phyloP scores from a whole-genome alignment of 2,329 filamentous ascomycete species.

The Colletotrichum theobromicola region DNA sequence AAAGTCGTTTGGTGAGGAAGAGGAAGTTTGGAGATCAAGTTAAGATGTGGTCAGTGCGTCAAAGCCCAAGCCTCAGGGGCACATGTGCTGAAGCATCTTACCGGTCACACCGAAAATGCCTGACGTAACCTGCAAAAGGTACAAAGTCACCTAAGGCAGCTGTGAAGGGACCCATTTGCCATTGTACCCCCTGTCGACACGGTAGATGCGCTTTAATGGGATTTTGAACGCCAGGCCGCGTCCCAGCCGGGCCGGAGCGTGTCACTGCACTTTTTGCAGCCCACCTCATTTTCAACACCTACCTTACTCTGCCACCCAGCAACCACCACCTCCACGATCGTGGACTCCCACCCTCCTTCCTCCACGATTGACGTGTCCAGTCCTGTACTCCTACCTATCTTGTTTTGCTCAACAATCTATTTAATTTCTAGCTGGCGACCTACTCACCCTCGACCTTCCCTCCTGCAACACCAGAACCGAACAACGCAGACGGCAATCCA shows the following conservation, averaged over 20 bases:
- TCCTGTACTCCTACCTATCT: not conserved
- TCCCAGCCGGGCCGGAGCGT: conserved; percentile 6
- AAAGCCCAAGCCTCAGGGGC: not conserved
- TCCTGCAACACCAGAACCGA: not conserved
- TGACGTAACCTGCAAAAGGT: not conserved
- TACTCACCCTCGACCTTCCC: not conserved
- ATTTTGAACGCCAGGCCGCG: conserved; percentile 11
- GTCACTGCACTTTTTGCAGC: conserved; percentile 20
- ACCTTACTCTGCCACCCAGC: not conserved
- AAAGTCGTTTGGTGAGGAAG: not conserved
- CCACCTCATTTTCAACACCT: conserved; percentile 1
- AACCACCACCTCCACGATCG: not conserved
- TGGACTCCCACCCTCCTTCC: not conserved
- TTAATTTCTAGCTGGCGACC: not conserved
- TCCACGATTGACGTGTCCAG: not conserved
- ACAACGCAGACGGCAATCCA: not conserved
- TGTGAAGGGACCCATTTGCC: not conserved
- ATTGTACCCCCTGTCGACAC: conserved; percentile 13
- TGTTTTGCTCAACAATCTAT: not conserved
- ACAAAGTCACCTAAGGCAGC: not conserved
- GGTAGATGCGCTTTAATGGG: conserved; percentile 13
- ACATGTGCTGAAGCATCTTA: not conserved
- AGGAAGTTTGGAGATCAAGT: not conserved
- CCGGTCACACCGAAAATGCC: not conserved
- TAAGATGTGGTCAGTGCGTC: conserved; percentile 17